Conservation (phyloP, 768 basidiomycete genomes). For the Suillus bovinus region DNA sequence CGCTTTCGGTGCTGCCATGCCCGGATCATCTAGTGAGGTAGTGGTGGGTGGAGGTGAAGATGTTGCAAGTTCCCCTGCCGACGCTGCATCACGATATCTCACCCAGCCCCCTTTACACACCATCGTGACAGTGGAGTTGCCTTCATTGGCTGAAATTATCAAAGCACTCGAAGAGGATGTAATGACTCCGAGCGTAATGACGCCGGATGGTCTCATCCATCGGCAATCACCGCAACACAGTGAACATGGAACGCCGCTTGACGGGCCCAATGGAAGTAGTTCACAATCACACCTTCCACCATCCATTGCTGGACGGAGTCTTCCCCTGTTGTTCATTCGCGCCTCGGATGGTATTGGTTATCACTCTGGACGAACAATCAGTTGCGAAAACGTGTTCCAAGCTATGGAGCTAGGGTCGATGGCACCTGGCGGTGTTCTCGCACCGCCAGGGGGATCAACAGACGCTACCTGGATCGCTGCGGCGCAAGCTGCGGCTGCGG, state of each 20-base stretch:
- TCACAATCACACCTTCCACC: slow-evolving; percentile 38
- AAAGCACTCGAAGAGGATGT: slow-evolving; percentile 77
- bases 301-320: slow-evolving; percentile 64
- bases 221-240: slow-evolving; percentile 26
- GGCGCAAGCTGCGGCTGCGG: slow-evolving; percentile 66
- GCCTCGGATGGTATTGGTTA: slow-evolving; percentile 85
- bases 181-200: slow-evolving; percentile 39
- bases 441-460: slow-evolving; percentile 45
- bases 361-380: slow-evolving; percentile 82
- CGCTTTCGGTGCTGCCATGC: slow-evolving; percentile 52
- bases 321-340: slow-evolving; percentile 82
- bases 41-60: slow-evolving; percentile 26
- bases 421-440: slow-evolving; percentile 43
- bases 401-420: slow-evolving; percentile 61
- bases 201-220: slow-evolving; percentile 32
- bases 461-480: slow-evolving; percentile 75
- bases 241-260: slow-evolving; percentile 36
- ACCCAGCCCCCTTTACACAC: slow-evolving; percentile 63
- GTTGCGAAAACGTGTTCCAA: slow-evolving; percentile 81
- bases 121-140: slow-evolving; percentile 85
- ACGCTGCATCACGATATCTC: slow-evolving; percentile 47
- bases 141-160: slow-evolving; percentile 71
- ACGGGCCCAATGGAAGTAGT: slow-evolving; percentile 25
- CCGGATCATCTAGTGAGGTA: slow-evolving; percentile 37
- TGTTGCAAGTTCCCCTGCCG: slow-evolving; percentile 18